Percentiles rank a stretch among this genome's conserved stretches.
phyloP scores from a whole-genome alignment of 1,284 basidiomycete species.

The Apiotrichum mycotoxinovorans region DNA sequence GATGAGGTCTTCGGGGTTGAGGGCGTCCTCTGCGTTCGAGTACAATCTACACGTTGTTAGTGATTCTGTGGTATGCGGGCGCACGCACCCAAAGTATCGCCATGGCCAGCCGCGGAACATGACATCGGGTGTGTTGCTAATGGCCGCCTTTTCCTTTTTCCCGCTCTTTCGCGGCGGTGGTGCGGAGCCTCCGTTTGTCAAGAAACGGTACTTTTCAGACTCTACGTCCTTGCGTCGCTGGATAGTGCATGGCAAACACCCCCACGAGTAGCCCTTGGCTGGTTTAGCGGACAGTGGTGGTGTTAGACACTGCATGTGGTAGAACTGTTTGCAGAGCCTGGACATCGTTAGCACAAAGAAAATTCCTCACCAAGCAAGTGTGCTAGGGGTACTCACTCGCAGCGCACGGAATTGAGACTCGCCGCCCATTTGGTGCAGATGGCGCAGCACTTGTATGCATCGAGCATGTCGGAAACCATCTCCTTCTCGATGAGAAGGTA shows the following conservation, averaged over 20 bases:
- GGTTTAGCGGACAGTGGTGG: slow-evolving; percentile 94
- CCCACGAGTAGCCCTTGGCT: slow-evolving; percentile 95
- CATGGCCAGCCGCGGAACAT: slow-evolving; percentile 71
- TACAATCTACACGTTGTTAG: slow-evolving; percentile 60
- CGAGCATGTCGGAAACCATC: slow-evolving; percentile 83
- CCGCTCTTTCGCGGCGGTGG: slow-evolving; percentile 57
- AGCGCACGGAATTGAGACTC: slow-evolving; percentile 84
- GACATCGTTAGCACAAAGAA: background rate
- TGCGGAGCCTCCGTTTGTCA: slow-evolving; percentile 50
- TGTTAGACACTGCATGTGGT: slow-evolving; percentile 91
- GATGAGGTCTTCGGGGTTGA: slow-evolving; percentile 89
- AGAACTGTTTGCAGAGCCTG: slow-evolving; percentile 80
- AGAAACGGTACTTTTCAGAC: slow-evolving; percentile 60
- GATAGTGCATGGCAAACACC: slow-evolving; percentile 86
- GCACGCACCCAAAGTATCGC: slow-evolving; percentile 80
- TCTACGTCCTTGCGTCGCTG: slow-evolving; percentile 85
- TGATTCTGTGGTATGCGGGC: too few species aligned
- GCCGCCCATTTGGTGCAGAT: slow-evolving; percentile 74
- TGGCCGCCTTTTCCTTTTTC: slow-evolving; percentile 60
- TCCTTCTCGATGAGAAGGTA: slow-evolving; percentile 93
- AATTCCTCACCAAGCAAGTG: too few species aligned
- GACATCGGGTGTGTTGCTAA: slow-evolving; percentile 72
- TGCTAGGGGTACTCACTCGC: slow-evolving; percentile 57
- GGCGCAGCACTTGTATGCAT: slow-evolving; percentile 76
- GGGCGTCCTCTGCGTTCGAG: slow-evolving; percentile 85